Base-by-base conservation (phyloP, 1,284 basidiomycete genomes). In the Violaceomyces palustris region DNA sequence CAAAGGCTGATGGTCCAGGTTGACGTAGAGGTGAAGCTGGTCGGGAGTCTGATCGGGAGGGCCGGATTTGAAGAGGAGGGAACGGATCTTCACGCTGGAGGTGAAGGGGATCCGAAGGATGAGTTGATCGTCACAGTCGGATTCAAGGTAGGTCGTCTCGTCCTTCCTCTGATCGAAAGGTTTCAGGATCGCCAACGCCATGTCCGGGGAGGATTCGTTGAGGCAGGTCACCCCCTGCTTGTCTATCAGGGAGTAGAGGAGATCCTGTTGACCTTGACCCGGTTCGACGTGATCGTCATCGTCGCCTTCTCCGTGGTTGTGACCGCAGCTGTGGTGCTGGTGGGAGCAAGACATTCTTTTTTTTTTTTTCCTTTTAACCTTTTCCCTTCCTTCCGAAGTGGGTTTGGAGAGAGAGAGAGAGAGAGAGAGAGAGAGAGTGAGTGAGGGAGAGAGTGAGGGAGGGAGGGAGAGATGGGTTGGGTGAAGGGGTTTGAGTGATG, bases 261-360 rank as follows among this genome's bases (percentile, higher is more conserved):
- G 36, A 24, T 72, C 59, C 28, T 72, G 69, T 30, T 63, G 53
- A 7, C 69, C 67, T 33, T 56, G 17, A 23, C 58, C 61, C 0
- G 61, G 50, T 25, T 55, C 56, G 22, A 68, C 50, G 39, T 69
- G 68, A 29, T 67, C 66, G 21, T 65, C 68, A 30, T 71, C 67
- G 35, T 69, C 60, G 40, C 63, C 60, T 10, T 45, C 26, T 31
- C 61, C 58, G 14, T 45, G 47, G 35, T 63, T 56, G 1, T 50
- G 53, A 31, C 61, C 57, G 3, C 48, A 29, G n/a, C 53, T 54
- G 23, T 35, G 38, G 36, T 69, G 57, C 25, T 60, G 41, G 42
- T 70, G 64, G n/a, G 42, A 33, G 32, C 56, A 50, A 12, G 61
- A 53, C 64, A 66, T 65, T 22, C 29, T 46, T 18, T n/a, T 28